Conservation (phyloP, 768 basidiomycete genomes). For the Suillus variegatus region DNA sequence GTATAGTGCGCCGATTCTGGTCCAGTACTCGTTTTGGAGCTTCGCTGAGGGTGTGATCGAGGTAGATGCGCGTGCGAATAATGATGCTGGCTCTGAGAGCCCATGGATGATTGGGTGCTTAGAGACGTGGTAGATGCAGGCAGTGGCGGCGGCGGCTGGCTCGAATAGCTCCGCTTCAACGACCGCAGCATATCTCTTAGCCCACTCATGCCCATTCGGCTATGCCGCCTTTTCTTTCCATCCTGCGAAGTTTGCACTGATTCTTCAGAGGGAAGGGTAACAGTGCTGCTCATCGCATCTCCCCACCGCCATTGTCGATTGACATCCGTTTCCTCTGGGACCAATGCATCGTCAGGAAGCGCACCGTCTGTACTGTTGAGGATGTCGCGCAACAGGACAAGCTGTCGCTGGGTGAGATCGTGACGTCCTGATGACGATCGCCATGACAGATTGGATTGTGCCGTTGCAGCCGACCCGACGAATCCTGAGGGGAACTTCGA, state of each 20-base stretch:
- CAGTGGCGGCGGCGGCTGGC: constrained; percentile 23
- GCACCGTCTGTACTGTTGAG: constrained; percentile 49
- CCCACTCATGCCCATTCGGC: constrained; percentile 66
- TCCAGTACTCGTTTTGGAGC: constrained; percentile 56
- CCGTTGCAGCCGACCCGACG: constrained; percentile 32
- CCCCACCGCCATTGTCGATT: constrained; percentile 78
- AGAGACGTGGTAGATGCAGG: constrained; percentile 52
- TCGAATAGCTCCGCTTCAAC: constrained; percentile 53
- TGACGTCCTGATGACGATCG: constrained; percentile 80
- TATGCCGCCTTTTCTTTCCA: constrained; percentile 53
- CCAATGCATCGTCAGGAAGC: constrained; percentile 29
- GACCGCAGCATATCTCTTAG: constrained; percentile 73
- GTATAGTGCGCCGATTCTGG: constrained; percentile 49
- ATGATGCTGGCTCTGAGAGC: constrained; percentile 34
- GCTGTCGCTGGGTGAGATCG: constrained; percentile 81
- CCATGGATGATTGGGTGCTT: constrained; percentile 59
- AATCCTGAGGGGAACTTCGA: constrained; percentile 36
- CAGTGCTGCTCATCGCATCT: constrained; percentile 68
- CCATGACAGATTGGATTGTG: constrained; percentile 50
- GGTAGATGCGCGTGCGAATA: constrained; percentile 28
- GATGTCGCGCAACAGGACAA: constrained; percentile 79
- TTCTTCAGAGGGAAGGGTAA: constrained; percentile 77
- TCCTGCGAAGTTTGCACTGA: constrained; percentile 34
- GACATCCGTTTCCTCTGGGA: constrained; percentile 23
- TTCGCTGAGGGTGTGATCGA: constrained; percentile 31